A percentile compares a stretch with the other conserved stretches of the same genome.
Evolutionary conservation across 371 early-diverging fungal species (phyloP).

Genomic region (Apophysomyces ossiformis): DNA sequence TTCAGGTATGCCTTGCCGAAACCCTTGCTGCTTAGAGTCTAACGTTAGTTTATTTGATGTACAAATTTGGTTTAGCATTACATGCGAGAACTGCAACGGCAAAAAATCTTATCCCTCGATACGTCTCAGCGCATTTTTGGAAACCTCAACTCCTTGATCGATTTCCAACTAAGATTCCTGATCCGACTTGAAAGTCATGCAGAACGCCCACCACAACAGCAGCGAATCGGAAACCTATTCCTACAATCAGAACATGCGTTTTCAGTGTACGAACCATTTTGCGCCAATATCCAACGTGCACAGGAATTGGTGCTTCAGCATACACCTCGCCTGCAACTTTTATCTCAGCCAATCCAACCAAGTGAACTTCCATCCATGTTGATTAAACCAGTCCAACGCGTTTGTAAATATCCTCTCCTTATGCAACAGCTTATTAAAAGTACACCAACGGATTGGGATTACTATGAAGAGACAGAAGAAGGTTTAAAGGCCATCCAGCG

Average conservation of each 20-base stretch:
- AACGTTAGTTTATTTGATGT: not conserved
- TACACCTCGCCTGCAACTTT: slow-evolving; percentile 36
- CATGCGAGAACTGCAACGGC: slow-evolving; percentile 46
- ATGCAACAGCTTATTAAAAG: slow-evolving; percentile 84
- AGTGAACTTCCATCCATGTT: slow-evolving; percentile 86
- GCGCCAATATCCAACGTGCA: slow-evolving; percentile 87
- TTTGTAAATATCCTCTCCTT: slow-evolving; percentile 94
- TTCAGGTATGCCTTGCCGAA: not conserved
- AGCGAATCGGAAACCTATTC: slow-evolving; percentile 85
- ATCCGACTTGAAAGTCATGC: slow-evolving; percentile 86
- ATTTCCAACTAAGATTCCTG: slow-evolving; percentile 94
- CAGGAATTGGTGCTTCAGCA: slow-evolving; percentile 56
- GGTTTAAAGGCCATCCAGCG: slow-evolving; percentile 83
- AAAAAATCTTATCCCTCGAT: slow-evolving; percentile 69
- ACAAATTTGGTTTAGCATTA: slow-evolving; percentile 11
- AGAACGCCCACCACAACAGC: slow-evolving; percentile 67
- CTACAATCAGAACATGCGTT: slow-evolving; percentile 84
- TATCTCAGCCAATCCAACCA: slow-evolving; percentile 73
- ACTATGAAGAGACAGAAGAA: slow-evolving; percentile 70
- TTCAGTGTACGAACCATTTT: slow-evolving; percentile 91
- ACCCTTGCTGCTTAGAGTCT: not conserved
- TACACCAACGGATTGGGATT: slow-evolving; percentile 68
- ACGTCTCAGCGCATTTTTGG: slow-evolving; percentile 83
- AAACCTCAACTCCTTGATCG: slow-evolving; percentile 90
- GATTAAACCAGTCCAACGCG: slow-evolving; percentile 96